Conservation (phyloP, 2,329 filamentous ascomycete species). For the Pochonia chlamydosporia region DNA sequence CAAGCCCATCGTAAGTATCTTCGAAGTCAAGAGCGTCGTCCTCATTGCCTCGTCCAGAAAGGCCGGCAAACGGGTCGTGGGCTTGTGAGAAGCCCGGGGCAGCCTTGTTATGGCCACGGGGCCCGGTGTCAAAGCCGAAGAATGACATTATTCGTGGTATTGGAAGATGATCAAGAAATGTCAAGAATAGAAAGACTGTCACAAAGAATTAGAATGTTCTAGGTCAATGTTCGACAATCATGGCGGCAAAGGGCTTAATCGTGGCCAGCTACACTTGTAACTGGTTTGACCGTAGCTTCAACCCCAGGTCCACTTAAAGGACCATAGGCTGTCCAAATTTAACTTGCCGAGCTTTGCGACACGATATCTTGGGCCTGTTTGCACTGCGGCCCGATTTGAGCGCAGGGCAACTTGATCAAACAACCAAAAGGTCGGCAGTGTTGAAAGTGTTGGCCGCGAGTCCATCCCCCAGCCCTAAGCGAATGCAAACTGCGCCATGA, state of each 20-base stretch:
- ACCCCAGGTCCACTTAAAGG: too few relatives aligned
- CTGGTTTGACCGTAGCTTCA: too few relatives aligned
- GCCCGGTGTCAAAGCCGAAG: slow-evolving; percentile 75
- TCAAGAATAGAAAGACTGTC: neutral
- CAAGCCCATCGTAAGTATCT: slow-evolving; percentile 93
- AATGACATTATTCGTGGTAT: slow-evolving; percentile 64
- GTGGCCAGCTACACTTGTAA: too few relatives aligned
- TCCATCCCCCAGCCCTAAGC: neutral
- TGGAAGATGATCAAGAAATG: neutral
- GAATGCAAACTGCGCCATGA: neutral
- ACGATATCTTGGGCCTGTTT: neutral
- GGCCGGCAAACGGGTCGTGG: slow-evolving; percentile 81
- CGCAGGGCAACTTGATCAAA: neutral
- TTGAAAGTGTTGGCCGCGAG: too few relatives aligned
- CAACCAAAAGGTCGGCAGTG: neutral
- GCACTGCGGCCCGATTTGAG: too few relatives aligned
- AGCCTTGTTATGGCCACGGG: slow-evolving; percentile 54
- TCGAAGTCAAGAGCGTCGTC: slow-evolving; percentile 72
- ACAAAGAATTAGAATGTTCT: neutral
- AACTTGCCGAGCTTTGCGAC: neutral
- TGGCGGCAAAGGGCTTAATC: too few relatives aligned
- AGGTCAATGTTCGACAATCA: too few relatives aligned
- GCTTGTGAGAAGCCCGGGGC: slow-evolving; percentile 77
- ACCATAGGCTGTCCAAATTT: neutral
- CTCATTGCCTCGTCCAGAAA: slow-evolving; percentile 59